Evolutionary conservation across 345 rosid genomes (phyloP).

Genomic region (Gossypium ekmanianum): DNA sequence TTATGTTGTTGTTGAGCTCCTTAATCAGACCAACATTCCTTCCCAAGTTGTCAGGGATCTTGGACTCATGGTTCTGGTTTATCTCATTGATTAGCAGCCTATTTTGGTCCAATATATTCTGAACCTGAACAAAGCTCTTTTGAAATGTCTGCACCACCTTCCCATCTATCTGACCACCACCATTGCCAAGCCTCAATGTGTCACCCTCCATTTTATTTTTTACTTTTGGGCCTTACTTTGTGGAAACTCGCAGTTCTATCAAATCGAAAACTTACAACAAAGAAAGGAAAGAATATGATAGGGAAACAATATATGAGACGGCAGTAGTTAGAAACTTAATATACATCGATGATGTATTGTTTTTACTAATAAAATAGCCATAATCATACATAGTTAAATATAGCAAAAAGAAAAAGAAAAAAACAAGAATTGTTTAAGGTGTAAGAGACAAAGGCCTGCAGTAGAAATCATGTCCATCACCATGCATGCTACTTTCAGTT

Average conservation of each 20-base stretch:
- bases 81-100: conserved; percentile 65
- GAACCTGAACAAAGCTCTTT: conserved; percentile 70
- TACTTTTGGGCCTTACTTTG: neutral
- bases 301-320: conserved; percentile 22
- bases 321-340: neutral
- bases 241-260: conserved; percentile 17
- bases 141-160: conserved; percentile 67
- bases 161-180: conserved; percentile 41
- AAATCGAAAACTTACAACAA: conserved; percentile 16
- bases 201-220: conserved; percentile 57
- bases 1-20: conserved; percentile 80
- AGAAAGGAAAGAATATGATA: neutral
- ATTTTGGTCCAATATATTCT: conserved; percentile 63
- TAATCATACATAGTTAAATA: neutral
- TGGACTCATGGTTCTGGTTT: conserved; percentile 77
- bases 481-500: conserved; percentile 19
- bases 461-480: conserved; percentile 36
- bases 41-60: conserved; percentile 62
- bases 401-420: too few relatives aligned
- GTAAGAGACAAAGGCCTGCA: conserved; percentile 24
- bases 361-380: conserved; percentile 18
- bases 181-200: conserved; percentile 45
- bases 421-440: too few relatives aligned
- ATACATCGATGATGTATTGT: neutral
- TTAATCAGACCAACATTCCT: conserved; percentile 67